A percentile compares a stretch with the other conserved stretches of the same genome.
Evolutionary conservation across 257 asterid species (phyloP).

Genomic region (Nyctanthes arbortristis): DNA sequence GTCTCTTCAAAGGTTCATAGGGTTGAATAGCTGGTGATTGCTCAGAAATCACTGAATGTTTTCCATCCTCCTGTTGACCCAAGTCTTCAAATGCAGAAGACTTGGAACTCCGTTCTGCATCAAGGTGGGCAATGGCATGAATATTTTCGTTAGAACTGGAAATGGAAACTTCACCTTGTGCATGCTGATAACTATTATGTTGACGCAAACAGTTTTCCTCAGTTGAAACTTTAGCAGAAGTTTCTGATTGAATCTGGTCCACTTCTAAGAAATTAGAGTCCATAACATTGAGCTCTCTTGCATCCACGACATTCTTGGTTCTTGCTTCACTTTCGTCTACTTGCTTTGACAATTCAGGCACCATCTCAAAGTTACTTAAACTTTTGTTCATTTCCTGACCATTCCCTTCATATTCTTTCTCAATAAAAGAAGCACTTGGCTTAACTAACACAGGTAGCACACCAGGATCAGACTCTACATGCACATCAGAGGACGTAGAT

Average conservation of each 20-base stretch:
- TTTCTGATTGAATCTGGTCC: constrained; percentile 23
- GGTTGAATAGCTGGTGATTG: constrained; percentile 22
- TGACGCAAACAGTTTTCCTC: constrained; percentile 22
- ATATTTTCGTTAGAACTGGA: constrained; percentile 18
- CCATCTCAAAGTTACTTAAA: constrained; percentile 24
- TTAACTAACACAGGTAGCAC: constrained; percentile 36
- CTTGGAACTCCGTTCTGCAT: constrained; percentile 4
- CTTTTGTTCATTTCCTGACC: constrained; percentile 27
- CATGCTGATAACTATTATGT: constrained; percentile 20
- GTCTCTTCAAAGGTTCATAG: constrained; percentile 29
- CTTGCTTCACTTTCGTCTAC: constrained; percentile 31
- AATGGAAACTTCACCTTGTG: constrained; percentile 19
- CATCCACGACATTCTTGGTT: constrained; percentile 22
- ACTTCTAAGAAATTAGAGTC: constrained; percentile 26
- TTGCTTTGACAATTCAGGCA: constrained; percentile 25
- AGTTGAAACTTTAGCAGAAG: constrained; percentile 24
- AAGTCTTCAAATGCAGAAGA: constrained; percentile 26
- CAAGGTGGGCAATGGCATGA: constrained; percentile 14
- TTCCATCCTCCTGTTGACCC: constrained; percentile 17
- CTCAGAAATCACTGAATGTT: constrained; percentile 6
- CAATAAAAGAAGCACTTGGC: constrained; percentile 36
- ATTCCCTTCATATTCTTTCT: constrained; percentile 37
- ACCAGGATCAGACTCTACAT: constrained; percentile 43
- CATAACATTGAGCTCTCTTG: constrained; percentile 26
- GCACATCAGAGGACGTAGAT: constrained; percentile 47